Evolutionary conservation across 2,329 filamentous ascomycete genomes (phyloP).

Genomic region (Fusarium compactum): DNA sequence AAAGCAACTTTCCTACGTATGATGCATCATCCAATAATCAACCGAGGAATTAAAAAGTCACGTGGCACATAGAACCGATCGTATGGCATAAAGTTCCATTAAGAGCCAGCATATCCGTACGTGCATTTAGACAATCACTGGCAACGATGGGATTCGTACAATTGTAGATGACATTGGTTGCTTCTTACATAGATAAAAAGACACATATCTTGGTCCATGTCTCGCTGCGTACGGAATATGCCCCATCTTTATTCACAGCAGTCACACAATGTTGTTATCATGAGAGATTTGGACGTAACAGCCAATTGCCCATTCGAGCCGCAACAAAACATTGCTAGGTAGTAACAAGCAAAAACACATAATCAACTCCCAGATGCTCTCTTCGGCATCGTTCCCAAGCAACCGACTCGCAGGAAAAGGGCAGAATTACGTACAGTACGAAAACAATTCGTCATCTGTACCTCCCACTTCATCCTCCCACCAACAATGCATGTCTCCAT

Average conservation of each 20-base stretch:
- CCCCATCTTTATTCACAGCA: neutral
- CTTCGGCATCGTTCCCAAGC: constrained; percentile 47
- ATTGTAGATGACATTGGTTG: neutral
- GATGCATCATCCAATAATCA: neutral
- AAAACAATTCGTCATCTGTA: constrained; percentile 38
- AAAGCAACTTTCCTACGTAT: neutral
- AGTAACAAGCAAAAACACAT: constrained; percentile 40
- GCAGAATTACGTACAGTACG: constrained; percentile 45
- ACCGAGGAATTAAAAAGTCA: constrained; percentile 2
- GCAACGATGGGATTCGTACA: neutral
- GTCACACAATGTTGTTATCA: constrained; percentile 6
- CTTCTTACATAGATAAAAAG: neutral
- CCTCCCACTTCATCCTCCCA: constrained; percentile 21
- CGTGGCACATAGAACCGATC: constrained; percentile 3
- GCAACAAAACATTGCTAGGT: constrained; percentile 38
- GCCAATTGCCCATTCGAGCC: constrained; percentile 24
- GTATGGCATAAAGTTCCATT: neutral
- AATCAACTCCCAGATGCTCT: constrained; percentile 48
- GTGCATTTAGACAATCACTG: neutral
- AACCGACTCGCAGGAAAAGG: constrained; percentile 45
- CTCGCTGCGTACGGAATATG: neutral
- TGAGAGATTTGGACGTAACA: constrained; percentile 4
- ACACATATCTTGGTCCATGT: neutral
- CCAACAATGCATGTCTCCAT: constrained; percentile 7
- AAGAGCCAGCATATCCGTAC: neutral